A percentile compares a stretch with the other conserved stretches of the same genome.
phyloP scores from a whole-genome alignment of 2,329 filamentous ascomycete species.

The Rugonectria rugulosa region DNA sequence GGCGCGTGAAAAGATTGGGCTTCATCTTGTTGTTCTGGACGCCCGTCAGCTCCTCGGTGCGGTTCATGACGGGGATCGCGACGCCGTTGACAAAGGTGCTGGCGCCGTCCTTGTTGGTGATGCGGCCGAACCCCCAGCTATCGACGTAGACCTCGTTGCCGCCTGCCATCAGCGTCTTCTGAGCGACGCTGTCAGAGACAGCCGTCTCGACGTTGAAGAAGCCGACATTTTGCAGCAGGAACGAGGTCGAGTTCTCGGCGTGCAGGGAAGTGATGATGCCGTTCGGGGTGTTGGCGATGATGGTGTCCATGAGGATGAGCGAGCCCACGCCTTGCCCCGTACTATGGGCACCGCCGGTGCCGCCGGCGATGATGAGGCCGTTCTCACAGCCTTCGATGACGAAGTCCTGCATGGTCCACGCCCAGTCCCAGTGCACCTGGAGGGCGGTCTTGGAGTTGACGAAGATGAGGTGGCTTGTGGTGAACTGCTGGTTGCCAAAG shows the following conservation, averaged over 20 bases:
- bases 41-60: slow-evolving; percentile 4
- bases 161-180: no score
- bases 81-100: slow-evolving; percentile 14
- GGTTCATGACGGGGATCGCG: slow-evolving; percentile 13
- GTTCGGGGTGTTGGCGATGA: slow-evolving; percentile 16
- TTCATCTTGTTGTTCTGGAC: slow-evolving; percentile 10
- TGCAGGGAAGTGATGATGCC: slow-evolving; percentile 12
- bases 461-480: slow-evolving; percentile 65
- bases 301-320: slow-evolving; percentile 19
- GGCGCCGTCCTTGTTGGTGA: slow-evolving; percentile 3
- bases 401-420: slow-evolving; percentile 71
- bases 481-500: slow-evolving; percentile 71
- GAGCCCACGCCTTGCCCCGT: slow-evolving; percentile 22
- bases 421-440: slow-evolving; percentile 77
- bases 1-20: slow-evolving; percentile 18
- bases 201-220: slow-evolving; percentile 16
- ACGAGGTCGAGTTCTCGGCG: slow-evolving; percentile 24
- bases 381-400: no score
- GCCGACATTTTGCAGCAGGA: slow-evolving; percentile 22
- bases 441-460: slow-evolving; percentile 70
- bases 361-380: no score
- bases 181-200: background rate
- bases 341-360: no score
- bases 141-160: no score
- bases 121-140: no score